phyloP scores from a whole-genome alignment of 177 flowering plant genomes.

The Vitis hybrid region DNA sequence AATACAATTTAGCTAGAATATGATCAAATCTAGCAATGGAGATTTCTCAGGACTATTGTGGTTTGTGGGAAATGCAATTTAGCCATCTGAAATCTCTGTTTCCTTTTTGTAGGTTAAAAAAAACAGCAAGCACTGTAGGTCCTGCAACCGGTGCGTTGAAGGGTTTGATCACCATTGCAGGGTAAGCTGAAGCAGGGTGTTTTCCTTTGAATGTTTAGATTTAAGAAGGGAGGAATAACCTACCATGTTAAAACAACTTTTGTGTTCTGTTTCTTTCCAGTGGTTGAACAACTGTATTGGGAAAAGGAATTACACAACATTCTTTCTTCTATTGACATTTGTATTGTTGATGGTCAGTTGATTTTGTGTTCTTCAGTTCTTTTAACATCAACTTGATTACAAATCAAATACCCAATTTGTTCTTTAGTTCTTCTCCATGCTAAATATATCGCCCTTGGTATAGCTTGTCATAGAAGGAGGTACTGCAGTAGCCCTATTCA shows the following conservation, averaged over 20 bases:
- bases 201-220: background rate
- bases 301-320: constrained; percentile 84
- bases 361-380: background rate
- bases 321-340: constrained; percentile 83
- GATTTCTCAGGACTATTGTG: background rate
- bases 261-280: constrained; percentile 37
- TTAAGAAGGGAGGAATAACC: background rate
- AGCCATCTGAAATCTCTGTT: background rate
- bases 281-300: constrained; percentile 99
- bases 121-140: constrained; percentile 92
- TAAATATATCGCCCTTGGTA: constrained; percentile 1
- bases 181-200: constrained; percentile 36
- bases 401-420: background rate
- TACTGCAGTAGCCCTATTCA: constrained; percentile 75
- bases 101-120: constrained; percentile 59
- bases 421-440: background rate
- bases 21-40: background rate
- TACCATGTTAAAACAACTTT: background rate
- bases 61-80: background rate
- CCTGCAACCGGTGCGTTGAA: constrained; percentile 93
- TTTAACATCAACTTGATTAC: background rate
- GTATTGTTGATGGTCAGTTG: constrained; percentile 74
- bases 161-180: constrained; percentile 99
- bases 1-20: background rate
- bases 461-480: constrained; percentile 91